phyloP scores from a whole-genome alignment of 192 early-diverging fungal species.

The Coemansia sp. region DNA sequence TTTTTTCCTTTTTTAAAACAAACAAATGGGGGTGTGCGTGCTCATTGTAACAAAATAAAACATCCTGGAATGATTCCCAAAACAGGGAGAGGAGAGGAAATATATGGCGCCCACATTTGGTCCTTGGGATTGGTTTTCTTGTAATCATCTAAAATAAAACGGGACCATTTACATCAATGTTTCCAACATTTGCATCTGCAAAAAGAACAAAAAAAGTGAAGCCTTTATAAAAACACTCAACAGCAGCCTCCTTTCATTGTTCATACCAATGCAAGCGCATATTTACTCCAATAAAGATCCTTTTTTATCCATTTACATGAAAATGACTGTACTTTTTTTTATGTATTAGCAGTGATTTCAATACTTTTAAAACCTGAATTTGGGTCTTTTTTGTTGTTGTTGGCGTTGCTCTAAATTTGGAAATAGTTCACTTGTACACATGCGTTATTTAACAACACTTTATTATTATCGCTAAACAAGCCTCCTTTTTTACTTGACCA shows the following conservation, averaged over 20 bases:
- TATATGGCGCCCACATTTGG: background rate
- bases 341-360: background rate
- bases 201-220: background rate
- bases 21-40: no score
- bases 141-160: background rate
- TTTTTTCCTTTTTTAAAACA: background rate
- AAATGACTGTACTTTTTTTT: background rate
- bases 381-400: no score
- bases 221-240: background rate
- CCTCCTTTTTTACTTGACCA: no score
- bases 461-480: no score
- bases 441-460: no score
- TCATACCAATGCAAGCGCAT: background rate
- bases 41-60: no score
- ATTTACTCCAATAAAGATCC: background rate
- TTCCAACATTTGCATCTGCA: background rate
- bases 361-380: no score
- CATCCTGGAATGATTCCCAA: no score
- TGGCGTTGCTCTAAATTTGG: no score
- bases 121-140: background rate
- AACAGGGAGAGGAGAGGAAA: no score
- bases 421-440: no score
- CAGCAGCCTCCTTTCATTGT: conserved; percentile 2
- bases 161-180: no score
- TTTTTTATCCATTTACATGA: background rate